Evolutionary conservation across 2,329 filamentous ascomycete genomes (phyloP), one percentile per base, ranked within the genome.

Genomic region (Sphaerulina vaccinii): DNA sequence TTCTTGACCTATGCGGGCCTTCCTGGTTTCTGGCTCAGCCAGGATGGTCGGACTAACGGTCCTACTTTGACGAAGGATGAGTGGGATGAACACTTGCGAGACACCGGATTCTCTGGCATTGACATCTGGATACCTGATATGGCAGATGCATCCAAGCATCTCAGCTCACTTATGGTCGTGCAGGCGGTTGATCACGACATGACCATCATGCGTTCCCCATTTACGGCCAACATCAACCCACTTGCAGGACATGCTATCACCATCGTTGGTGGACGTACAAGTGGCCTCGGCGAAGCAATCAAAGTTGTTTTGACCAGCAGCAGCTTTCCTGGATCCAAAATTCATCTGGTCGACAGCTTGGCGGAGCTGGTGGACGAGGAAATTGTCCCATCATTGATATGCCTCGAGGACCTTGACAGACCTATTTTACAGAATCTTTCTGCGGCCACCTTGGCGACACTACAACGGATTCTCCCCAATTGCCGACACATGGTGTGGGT

Each of bases 31-130:
- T 52, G 50, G 50, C 33, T 41, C n/a, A 40, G 35, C 19, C 62
- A 69, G 1, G 67, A 69, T 39, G 67, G 65, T 15, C 50, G 50
- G 5, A 35, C 27, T 22, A n/a, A 22, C 36, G 37, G 54, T 65
- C 71, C 71, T 1, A 21, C n/a, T 32, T 10, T 54, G 10, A 56
- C 57, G 2, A 37, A 55, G 7, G 51, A 44, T 0, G 49, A 64
- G 32, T 74, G 73, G 73, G 50, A 68, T 33, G 22, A 24, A 2
- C 37, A 64, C 10, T 57, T 75, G 39, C 37, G 41, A 7, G 45
- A 56, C 1, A 52, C 62, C 3, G 68, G 68, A 10, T 71, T 70
- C 48, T 65, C 66, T 10, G 68, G 65, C 1, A 39, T 68, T n/a
- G 62, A 68, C 18, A 48, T 19, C 42, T 62, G n/a, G 13, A 36